phyloP scores from a whole-genome alignment of 768 basidiomycete genomes.

The Trametes sanguinea region DNA sequence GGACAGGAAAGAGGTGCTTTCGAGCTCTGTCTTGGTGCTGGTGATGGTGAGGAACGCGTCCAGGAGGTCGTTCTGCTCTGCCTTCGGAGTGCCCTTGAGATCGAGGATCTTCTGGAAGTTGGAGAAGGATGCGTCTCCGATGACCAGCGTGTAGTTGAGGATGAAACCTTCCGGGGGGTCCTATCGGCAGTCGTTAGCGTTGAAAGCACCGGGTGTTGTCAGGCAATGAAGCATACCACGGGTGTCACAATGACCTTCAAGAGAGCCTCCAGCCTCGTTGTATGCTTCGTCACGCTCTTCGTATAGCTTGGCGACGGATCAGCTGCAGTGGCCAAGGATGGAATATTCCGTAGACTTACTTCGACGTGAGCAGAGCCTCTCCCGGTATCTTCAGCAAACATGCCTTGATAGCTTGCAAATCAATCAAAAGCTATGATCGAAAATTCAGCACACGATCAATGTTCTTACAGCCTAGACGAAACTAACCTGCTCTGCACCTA shows the following conservation, averaged over 20 bases:
- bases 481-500: conserved; percentile 91
- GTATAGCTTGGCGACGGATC: conserved; percentile 59
- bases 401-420: conserved; percentile 84
- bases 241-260: conserved; percentile 96
- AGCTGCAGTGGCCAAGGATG: conserved; percentile 17
- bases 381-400: conserved; percentile 85
- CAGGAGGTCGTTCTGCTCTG: conserved; percentile 84
- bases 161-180: conserved; percentile 95
- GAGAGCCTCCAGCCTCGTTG: conserved; percentile 82
- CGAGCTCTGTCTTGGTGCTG: conserved; percentile 86
- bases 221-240: conserved; percentile 53
- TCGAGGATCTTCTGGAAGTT: conserved; percentile 99
- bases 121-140: conserved; percentile 92
- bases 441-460: neutral
- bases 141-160: conserved; percentile 90
- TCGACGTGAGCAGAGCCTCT: conserved; percentile 55
- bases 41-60: conserved; percentile 93
- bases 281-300: conserved; percentile 77
- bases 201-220: neutral
- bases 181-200: conserved; percentile 38
- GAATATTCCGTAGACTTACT: conserved; percentile 40
- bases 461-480: neutral
- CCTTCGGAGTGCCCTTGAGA: conserved; percentile 87
- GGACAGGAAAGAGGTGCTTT: conserved; percentile 89
- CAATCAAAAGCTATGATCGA: conserved; percentile 71